These are phyloP conservation scores for Hyaloscypha variabilis DNA, from an alignment of 495 filamentous ascomycete genomes.

Conservation along the genomic window DNA sequence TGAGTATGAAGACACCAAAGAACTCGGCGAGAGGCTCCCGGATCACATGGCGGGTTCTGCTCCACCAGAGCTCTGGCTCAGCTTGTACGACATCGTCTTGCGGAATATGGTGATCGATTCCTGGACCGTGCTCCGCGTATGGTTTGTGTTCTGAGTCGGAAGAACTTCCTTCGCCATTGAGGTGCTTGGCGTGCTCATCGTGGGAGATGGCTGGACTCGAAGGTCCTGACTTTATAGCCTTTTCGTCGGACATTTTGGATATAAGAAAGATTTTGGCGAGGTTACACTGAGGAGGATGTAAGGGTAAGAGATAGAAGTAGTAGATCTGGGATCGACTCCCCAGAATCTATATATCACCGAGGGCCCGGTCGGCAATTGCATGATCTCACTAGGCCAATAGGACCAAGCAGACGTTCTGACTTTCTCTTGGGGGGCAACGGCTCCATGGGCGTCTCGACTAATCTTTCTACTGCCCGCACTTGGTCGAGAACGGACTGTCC, in stretches of 20 bases:
- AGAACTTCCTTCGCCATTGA: constrained; percentile 5
- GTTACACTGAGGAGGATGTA: neutral
- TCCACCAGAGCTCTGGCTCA: constrained; percentile 42
- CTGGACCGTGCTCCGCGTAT: constrained; percentile 29
- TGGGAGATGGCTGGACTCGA: constrained; percentile 10
- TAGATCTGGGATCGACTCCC: neutral
- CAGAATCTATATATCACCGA: neutral
- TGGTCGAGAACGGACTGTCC: neutral
- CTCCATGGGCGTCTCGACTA: neutral
- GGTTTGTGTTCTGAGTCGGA: constrained; percentile 3
- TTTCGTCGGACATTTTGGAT: neutral
- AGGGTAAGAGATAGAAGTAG: neutral
- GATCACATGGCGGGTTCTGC: constrained; percentile 42
- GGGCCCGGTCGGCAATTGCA: neutral
- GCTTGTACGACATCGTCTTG: constrained; percentile 23
- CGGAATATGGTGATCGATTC: constrained; percentile 28
- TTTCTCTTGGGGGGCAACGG: neutral
- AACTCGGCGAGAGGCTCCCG: constrained; percentile 65
- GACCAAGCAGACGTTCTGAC: neutral
- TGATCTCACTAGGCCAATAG: neutral
- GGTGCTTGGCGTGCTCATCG: constrained; percentile 19
- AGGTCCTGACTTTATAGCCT: neutral
- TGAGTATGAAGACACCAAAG: constrained; percentile 63
- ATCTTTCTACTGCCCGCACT: neutral
- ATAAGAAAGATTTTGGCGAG: neutral